Conservation (phyloP, 305 asterid species). For the Fraxinus platypoda region DNA sequence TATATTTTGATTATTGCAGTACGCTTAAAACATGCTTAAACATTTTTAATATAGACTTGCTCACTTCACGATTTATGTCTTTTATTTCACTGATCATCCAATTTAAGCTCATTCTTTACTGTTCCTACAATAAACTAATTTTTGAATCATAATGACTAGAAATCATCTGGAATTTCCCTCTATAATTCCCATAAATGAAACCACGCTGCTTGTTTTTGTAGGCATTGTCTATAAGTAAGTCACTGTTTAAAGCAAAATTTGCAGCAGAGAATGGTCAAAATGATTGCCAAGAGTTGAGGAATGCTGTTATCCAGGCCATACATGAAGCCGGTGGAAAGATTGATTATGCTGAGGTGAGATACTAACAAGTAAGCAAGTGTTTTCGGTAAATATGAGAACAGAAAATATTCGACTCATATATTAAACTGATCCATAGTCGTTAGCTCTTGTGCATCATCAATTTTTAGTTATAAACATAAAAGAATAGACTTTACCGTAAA, state of each 20-base stretch:
- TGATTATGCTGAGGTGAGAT: slow-evolving; percentile 86
- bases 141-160: neutral
- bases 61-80: neutral
- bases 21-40: neutral
- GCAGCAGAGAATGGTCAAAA: slow-evolving; percentile 62
- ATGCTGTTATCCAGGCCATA: slow-evolving; percentile 42
- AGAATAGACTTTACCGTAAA: neutral
- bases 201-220: slow-evolving; percentile 26
- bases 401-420: neutral
- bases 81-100: neutral
- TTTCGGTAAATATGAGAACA: neutral
- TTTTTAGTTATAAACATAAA: neutral
- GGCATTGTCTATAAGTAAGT: slow-evolving; percentile 75
- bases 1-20: neutral
- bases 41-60: neutral
- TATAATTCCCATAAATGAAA: neutral
- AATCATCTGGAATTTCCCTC: neutral
- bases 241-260: slow-evolving; percentile 53
- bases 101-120: neutral
- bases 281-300: slow-evolving; percentile 55
- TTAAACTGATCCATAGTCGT: neutral
- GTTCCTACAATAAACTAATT: neutral
- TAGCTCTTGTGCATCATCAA: neutral
- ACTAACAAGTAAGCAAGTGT: neutral
- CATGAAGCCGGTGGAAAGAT: slow-evolving; percentile 73